Percentiles rank a stretch among this genome's conserved stretches.
Conservation (phyloP, 2,329 filamentous ascomycete species). For the Colletotrichum sp. region DNA sequence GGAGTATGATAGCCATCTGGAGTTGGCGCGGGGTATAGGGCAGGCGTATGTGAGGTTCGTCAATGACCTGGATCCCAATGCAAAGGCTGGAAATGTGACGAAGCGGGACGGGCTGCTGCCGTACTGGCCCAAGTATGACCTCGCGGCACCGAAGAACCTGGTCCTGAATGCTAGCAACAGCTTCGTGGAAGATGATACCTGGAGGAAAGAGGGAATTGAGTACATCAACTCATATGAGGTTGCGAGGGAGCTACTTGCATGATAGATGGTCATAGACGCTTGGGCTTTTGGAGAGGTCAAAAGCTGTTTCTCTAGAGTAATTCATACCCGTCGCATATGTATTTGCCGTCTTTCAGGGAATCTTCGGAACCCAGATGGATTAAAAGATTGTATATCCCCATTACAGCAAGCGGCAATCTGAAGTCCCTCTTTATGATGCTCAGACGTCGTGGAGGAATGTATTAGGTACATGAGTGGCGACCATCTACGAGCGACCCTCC, state of each 20-base stretch:
- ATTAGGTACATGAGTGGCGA: neutral
- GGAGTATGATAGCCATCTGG: conserved; percentile 40
- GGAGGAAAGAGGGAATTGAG: conserved; percentile 49
- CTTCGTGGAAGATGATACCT: conserved; percentile 52
- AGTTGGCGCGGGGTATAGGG: conserved; percentile 40
- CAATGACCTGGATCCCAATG: conserved; percentile 46
- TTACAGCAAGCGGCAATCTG: neutral
- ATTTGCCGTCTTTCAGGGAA: neutral
- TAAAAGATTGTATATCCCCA: neutral
- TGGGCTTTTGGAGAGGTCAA: neutral
- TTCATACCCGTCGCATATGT: neutral
- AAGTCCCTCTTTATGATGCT: neutral
- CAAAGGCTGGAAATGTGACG: conserved; percentile 6
- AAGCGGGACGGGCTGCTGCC: conserved; percentile 32
- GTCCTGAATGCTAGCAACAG: conserved; percentile 48
- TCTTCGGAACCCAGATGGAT: neutral
- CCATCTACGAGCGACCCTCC: neutral
- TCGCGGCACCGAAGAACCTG: conserved; percentile 45
- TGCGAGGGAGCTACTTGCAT: conserved; percentile 37
- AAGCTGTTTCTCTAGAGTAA: neutral
- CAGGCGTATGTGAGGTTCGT: conserved; percentile 50
- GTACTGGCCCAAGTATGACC: conserved; percentile 45
- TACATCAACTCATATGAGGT: conserved; percentile 45
- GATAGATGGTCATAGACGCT: neutral
- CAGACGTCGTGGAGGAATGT: neutral